A percentile compares a stretch with the other conserved stretches of the same genome.
Evolutionary conservation across 495 filamentous ascomycete genomes (phyloP).

Genomic region (Xylaria bambusicola): DNA sequence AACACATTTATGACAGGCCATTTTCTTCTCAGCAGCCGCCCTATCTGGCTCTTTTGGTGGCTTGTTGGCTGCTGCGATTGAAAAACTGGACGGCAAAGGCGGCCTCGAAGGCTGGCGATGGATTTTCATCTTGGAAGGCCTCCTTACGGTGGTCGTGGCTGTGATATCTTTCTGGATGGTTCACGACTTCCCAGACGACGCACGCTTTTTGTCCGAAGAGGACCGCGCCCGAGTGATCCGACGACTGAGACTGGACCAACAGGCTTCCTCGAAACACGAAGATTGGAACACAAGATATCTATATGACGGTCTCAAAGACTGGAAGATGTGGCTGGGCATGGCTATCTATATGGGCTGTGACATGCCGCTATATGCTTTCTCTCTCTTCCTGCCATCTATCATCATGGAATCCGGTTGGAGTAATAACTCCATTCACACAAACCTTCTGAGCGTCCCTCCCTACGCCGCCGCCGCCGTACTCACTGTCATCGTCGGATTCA

Average conservation of each 20-base stretch:
- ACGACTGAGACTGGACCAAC: conserved; percentile 73
- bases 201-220: conserved; percentile 69
- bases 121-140: conserved; percentile 83
- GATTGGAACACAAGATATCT: conserved; percentile 75
- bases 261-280: conserved; percentile 77
- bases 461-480: conserved; percentile 81
- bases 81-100: conserved; percentile 69
- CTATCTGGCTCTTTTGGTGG: conserved; percentile 86
- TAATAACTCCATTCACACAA: conserved; percentile 58
- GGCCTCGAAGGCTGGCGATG: conserved; percentile 74
- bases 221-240: conserved; percentile 76
- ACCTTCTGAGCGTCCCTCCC: conserved; percentile 84
- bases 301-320: conserved; percentile 75
- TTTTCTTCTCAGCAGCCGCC: conserved; percentile 90
- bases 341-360: conserved; percentile 76
- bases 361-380: conserved; percentile 85
- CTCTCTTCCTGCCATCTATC: conserved; percentile 86
- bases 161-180: conserved; percentile 81
- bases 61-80: conserved; percentile 76
- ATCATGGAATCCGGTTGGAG: conserved; percentile 72
- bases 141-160: conserved; percentile 74
- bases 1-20: conserved; percentile 49
- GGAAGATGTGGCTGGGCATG: conserved; percentile 82
- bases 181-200: conserved; percentile 84
- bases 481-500: conserved; percentile 73